Evolutionary conservation across 345 rosid genomes (phyloP).

Genomic region (Gossypium australe): DNA sequence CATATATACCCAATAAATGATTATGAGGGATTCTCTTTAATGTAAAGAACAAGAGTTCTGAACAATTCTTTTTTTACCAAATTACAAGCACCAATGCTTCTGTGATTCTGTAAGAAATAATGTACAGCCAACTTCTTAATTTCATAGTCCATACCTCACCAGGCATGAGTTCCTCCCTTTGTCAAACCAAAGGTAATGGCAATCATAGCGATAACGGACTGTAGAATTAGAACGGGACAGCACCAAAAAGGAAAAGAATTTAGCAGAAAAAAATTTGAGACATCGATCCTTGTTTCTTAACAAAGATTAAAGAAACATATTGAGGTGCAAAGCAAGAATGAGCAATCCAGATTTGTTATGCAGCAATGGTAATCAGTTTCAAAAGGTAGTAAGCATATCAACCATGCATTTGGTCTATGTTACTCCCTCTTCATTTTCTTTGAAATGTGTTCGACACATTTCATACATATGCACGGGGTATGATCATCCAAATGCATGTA

Average conservation of each 20-base stretch:
- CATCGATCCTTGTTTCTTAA: not conserved
- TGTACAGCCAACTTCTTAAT: not conserved
- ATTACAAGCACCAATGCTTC: not conserved
- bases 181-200: slow-evolving; percentile 56
- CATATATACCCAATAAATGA: not conserved
- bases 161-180: slow-evolving; percentile 34
- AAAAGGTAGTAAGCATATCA: not conserved
- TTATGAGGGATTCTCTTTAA: not conserved
- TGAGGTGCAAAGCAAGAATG: not conserved
- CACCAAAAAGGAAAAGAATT: not conserved
- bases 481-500: not conserved
- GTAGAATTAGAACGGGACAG: slow-evolving; percentile 12
- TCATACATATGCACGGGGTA: not conserved
- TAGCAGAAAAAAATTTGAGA: not conserved
- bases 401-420: not conserved
- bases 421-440: not conserved
- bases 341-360: not conserved
- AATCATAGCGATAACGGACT: slow-evolving; percentile 56
- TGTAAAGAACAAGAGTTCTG: not conserved
- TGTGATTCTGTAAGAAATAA: not conserved
- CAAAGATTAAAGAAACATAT: not conserved
- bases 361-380: not conserved
- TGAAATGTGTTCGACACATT: not conserved
- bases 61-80: not conserved
- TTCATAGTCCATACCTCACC: slow-evolving; percentile 29